Conservation (phyloP, 225 moss, liverwort and hornwort genomes). For the Pseudoscleropodium purum region DNA sequence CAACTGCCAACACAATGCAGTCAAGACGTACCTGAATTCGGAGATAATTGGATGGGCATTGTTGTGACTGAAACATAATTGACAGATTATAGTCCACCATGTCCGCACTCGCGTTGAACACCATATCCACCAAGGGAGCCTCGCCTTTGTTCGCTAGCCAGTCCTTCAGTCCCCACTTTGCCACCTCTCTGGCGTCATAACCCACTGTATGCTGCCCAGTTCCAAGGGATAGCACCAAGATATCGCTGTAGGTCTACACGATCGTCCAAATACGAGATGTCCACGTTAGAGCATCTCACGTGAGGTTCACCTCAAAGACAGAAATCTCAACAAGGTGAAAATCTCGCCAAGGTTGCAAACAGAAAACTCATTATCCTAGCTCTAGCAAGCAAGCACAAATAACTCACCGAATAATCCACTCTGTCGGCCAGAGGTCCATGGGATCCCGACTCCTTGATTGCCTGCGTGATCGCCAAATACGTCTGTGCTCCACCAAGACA, state of each 20-base stretch:
- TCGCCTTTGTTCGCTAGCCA: conserved; percentile 61
- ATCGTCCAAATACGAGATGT: background rate
- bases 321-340: background rate
- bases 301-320: background rate
- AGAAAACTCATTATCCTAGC: background rate
- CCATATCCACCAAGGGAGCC: conserved; percentile 55
- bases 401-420: conserved; percentile 23
- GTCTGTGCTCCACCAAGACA: conserved; percentile 23
- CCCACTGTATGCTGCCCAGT: conserved; percentile 50
- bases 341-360: background rate
- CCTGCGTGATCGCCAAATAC: conserved; percentile 47
- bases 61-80: conserved; percentile 46
- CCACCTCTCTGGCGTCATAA: conserved; percentile 44
- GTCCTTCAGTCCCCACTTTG: conserved; percentile 34
- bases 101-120: conserved; percentile 53
- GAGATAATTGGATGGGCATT: conserved; percentile 42
- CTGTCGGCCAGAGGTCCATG: conserved; percentile 10
- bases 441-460: conserved; percentile 36
- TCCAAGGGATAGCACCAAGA: conserved; percentile 59
- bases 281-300: background rate
- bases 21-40: conserved; percentile 31
- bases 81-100: conserved; percentile 62
- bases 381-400: background rate
- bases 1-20: background rate
- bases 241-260: conserved; percentile 47